Percentiles rank a stretch among this genome's conserved stretches.
Evolutionary conservation across 2,329 filamentous ascomycete genomes (phyloP).

Genomic region (Fusarium sp.): DNA sequence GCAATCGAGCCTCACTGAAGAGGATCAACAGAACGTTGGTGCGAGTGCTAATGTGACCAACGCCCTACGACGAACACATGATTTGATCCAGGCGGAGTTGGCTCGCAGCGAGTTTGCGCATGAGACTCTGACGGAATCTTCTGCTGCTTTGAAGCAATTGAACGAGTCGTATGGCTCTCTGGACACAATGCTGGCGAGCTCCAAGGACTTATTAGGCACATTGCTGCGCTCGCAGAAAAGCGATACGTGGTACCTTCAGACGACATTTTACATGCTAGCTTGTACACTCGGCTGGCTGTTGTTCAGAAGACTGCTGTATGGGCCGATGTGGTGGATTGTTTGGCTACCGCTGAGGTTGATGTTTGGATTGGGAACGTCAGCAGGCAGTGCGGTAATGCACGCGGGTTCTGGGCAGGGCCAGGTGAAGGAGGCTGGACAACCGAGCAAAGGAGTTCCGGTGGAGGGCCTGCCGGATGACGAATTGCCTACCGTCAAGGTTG

Average conservation of each 20-base stretch:
- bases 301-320: slow-evolving; percentile 86
- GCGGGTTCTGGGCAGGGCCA: slow-evolving; percentile 41
- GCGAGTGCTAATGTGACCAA: slow-evolving; percentile 86
- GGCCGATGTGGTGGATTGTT: slow-evolving; percentile 88
- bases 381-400: slow-evolving; percentile 63
- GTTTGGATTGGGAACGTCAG: slow-evolving; percentile 67
- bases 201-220: slow-evolving; percentile 78
- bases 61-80: slow-evolving; percentile 85
- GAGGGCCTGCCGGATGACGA: slow-evolving; percentile 53
- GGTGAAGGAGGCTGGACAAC: slow-evolving; percentile 43
- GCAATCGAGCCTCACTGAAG: slow-evolving; percentile 60
- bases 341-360: slow-evolving; percentile 81
- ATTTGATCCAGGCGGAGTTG: slow-evolving; percentile 86
- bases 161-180: slow-evolving; percentile 84
- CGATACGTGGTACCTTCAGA: slow-evolving; percentile 97
- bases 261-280: slow-evolving; percentile 83
- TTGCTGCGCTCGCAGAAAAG: slow-evolving; percentile 90
- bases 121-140: slow-evolving; percentile 86
- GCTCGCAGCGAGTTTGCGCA: slow-evolving; percentile 89
- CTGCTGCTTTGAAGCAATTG: slow-evolving; percentile 81
- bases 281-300: slow-evolving; percentile 85
- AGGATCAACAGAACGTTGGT: slow-evolving; percentile 77
- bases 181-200: slow-evolving; percentile 79
- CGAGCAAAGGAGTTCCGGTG: slow-evolving; percentile 45
- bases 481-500: slow-evolving; percentile 62